These are phyloP conservation scores for Ceratocystis destructans DNA, from an alignment of 2,329 filamentous ascomycete genomes.

Conservation along the genomic window DNA sequence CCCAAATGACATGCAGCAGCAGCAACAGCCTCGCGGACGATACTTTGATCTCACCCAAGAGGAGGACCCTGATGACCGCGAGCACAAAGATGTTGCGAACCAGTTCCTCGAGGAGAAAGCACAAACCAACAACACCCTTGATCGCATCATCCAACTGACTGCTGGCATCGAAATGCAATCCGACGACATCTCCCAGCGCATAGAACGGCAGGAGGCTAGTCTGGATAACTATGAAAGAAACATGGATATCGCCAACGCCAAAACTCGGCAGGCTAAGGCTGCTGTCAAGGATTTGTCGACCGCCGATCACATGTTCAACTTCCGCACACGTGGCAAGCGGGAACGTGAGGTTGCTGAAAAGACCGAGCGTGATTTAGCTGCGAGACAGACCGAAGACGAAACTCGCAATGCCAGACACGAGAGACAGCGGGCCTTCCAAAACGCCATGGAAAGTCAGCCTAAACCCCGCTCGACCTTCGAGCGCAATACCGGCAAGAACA, in stretches of 20 bases:
- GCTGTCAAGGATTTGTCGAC: constrained; percentile 72
- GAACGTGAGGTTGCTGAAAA: constrained; percentile 57
- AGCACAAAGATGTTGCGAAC: constrained; percentile 47
- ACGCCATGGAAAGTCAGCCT: constrained; percentile 10
- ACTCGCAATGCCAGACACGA: constrained; percentile 15
- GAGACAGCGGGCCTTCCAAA: constrained; percentile 26
- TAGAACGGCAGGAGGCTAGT: constrained; percentile 61
- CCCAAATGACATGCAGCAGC: constrained; percentile 28
- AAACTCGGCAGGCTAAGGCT: constrained; percentile 63
- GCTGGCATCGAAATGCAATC: constrained; percentile 56
- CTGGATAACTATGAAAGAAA: constrained; percentile 73
- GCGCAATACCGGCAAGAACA: constrained; percentile 26
- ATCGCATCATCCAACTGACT: constrained; percentile 46
- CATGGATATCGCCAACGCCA: constrained; percentile 63
- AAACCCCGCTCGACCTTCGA: constrained; percentile 12
- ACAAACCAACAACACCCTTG: constrained; percentile 19
- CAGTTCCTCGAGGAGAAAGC: constrained; percentile 42
- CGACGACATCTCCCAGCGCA: constrained; percentile 57
- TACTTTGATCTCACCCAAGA: constrained; percentile 61
- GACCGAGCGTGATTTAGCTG: constrained; percentile 38
- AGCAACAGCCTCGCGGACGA: constrained; percentile 46
- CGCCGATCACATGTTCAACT: constrained; percentile 70
- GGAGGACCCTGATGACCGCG: constrained; percentile 60
- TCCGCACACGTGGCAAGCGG: constrained; percentile 46
- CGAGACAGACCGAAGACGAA: constrained; percentile 12